Evolutionary conservation across 139 green algal genomes (phyloP).

Genomic region (Marvania coccoides): DNA sequence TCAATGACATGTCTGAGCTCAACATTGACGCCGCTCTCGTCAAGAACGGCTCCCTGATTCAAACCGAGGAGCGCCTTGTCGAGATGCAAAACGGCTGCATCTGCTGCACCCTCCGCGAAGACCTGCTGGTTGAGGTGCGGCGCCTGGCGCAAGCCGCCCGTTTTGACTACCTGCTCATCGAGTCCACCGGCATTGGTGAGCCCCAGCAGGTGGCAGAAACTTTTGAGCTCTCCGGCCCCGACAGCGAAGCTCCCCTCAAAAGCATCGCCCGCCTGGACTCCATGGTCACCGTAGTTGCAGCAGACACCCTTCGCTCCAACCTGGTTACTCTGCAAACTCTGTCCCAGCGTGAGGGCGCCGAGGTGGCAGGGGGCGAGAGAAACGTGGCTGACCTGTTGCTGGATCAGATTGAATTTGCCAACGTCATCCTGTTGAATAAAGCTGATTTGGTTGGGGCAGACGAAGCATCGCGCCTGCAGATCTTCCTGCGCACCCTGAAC

Average conservation of each 20-base stretch:
- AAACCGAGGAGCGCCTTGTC: constrained; percentile 33
- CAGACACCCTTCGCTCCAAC: constrained; percentile 37
- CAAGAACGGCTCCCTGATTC: constrained; percentile 23
- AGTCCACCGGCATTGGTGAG: constrained; percentile 74
- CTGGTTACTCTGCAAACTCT: constrained; percentile 34
- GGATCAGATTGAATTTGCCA: constrained; percentile 72
- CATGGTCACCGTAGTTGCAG: constrained; percentile 68
- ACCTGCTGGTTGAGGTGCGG: constrained; percentile 58
- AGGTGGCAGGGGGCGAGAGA: constrained; percentile 38
- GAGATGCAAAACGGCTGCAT: constrained; percentile 78
- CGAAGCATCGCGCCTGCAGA: constrained; percentile 7
- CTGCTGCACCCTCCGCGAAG: constrained; percentile 73
- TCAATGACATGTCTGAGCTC: constrained; percentile 77
- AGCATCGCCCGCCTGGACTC: constrained; percentile 53
- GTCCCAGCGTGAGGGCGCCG: constrained; percentile 9
- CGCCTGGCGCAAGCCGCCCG: constrained; percentile 28
- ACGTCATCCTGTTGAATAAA: constrained; percentile 82
- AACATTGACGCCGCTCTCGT: constrained; percentile 77
- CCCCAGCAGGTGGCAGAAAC: constrained; percentile 61
- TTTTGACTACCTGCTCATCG: constrained; percentile 76
- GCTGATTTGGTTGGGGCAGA: constrained; percentile 23
- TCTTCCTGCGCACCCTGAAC: constrained; percentile 44
- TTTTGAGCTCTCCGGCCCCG: constrained; percentile 33
- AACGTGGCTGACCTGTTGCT: constrained; percentile 63
- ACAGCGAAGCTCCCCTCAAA: constrained; percentile 11